A percentile compares a stretch with the other conserved stretches of the same genome.
Evolutionary conservation across 2,329 filamentous ascomycete genomes (phyloP).

Genomic region (Fusarium praegraminearum): DNA sequence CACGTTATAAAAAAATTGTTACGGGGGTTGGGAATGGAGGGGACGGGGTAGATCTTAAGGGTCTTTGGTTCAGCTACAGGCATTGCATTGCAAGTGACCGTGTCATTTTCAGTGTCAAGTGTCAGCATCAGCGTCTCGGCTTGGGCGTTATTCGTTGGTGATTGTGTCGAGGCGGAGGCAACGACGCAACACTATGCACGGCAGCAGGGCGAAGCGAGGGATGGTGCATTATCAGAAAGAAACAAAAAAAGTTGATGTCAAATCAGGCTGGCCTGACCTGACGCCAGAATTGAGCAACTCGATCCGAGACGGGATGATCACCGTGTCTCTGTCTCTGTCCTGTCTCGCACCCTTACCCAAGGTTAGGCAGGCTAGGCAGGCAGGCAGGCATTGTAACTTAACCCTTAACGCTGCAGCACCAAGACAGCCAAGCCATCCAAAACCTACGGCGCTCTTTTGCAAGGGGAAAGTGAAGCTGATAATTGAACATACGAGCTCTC

Average conservation of each 20-base stretch:
- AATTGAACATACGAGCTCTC: constrained; percentile 13
- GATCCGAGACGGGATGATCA: constrained; percentile 25
- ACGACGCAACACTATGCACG: constrained; percentile 34
- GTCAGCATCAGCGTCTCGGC: constrained; percentile 29
- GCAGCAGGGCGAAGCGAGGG: constrained; percentile 37
- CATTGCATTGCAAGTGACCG: constrained; percentile 17
- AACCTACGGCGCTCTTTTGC: constrained; percentile 28
- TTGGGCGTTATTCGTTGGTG: constrained; percentile 26
- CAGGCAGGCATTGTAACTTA: constrained; percentile 1
- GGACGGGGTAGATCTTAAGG: constrained; percentile 40
- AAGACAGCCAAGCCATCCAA: constrained; percentile 9
- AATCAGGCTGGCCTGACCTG: not conserved
- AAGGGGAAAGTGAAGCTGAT: constrained; percentile 12
- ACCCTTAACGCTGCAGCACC: constrained; percentile 36
- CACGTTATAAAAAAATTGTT: constrained; percentile 36
- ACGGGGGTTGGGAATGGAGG: constrained; percentile 43
- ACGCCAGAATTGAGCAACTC: constrained; percentile 36
- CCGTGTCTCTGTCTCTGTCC: constrained; percentile 9
- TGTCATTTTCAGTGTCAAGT: constrained; percentile 29
- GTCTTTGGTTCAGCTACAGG: constrained; percentile 30
- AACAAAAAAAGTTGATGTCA: constrained; percentile 15
- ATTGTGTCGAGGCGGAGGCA: constrained; percentile 30
- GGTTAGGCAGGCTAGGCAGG: not conserved
- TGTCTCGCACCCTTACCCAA: constrained; percentile 38
- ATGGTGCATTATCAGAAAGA: constrained; percentile 39